Evolutionary conservation across 805 yeast genomes (phyloP).

Genomic region (Schwanniomyces vanrijiae): DNA sequence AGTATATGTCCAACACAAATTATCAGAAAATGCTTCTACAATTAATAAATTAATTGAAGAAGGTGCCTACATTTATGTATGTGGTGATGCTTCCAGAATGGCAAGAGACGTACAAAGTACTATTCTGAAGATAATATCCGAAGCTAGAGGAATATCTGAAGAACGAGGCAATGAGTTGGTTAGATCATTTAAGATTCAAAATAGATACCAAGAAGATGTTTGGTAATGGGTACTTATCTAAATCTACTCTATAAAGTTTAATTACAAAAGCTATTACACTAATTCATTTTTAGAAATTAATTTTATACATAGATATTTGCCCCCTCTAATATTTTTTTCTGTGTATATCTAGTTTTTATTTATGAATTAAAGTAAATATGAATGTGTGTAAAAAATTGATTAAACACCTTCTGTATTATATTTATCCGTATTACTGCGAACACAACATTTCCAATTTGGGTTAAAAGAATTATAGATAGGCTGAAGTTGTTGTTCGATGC

Average conservation of each 20-base stretch:
- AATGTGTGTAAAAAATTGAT: background rate
- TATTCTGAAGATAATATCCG: slow-evolving; percentile 59
- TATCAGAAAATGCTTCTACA: slow-evolving; percentile 53
- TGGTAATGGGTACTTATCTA: slow-evolving; percentile 54
- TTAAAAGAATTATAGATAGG: slow-evolving; percentile 30
- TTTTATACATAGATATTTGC: background rate
- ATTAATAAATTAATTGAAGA: slow-evolving; percentile 53
- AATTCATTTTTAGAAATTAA: background rate
- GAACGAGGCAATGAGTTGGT: slow-evolving; percentile 75
- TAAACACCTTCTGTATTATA: background rate
- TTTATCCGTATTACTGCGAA: slow-evolving; percentile 9
- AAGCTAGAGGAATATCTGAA: slow-evolving; percentile 60
- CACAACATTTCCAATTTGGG: slow-evolving; percentile 30
- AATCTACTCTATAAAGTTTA: background rate
- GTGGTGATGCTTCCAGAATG: slow-evolving; percentile 97
- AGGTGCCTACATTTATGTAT: slow-evolving; percentile 90
- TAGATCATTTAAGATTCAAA: slow-evolving; percentile 76
- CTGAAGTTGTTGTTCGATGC: slow-evolving; percentile 39
- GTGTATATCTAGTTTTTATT: background rate
- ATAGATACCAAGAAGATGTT: slow-evolving; percentile 95
- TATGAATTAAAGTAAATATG: too few relatives aligned
- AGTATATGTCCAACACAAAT: slow-evolving; percentile 83
- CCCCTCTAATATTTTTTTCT: background rate
- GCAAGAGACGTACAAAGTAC: slow-evolving; percentile 88
- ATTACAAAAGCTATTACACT: background rate